phyloP scores from a whole-genome alignment of 805 yeast species.

The Ogataea methanolica region DNA sequence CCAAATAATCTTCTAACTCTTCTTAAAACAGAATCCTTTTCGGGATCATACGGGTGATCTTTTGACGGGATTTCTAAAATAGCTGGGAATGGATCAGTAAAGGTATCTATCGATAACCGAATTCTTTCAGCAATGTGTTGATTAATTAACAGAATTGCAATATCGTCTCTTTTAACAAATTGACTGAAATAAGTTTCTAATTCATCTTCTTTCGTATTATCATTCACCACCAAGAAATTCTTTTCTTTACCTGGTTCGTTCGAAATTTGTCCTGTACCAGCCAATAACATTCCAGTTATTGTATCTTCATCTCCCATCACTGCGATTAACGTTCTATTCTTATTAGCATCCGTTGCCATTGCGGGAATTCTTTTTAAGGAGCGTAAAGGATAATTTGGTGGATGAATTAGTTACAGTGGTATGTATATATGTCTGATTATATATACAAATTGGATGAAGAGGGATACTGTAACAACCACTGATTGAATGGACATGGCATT shows the following conservation, averaged over 20 bases:
- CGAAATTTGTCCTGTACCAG: slow-evolving; percentile 89
- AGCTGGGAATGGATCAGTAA: slow-evolving; percentile 91
- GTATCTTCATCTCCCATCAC: slow-evolving; percentile 98
- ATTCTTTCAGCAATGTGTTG: slow-evolving; percentile 93
- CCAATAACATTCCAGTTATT: slow-evolving; percentile 90
- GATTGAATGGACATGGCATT: too few relatives aligned
- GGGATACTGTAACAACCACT: too few relatives aligned
- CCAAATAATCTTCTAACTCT: slow-evolving; percentile 95
- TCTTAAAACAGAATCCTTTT: slow-evolving; percentile 91
- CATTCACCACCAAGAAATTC: slow-evolving; percentile 77
- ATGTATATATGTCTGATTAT: too few relatives aligned
- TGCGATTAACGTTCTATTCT: slow-evolving; percentile 78
- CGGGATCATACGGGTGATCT: slow-evolving; percentile 98
- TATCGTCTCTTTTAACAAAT: slow-evolving; percentile 80
- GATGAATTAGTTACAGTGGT: too few relatives aligned
- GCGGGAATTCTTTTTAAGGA: not conserved
- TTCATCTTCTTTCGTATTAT: slow-evolving; percentile 72
- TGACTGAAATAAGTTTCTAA: slow-evolving; percentile 69
- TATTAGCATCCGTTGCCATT: slow-evolving; percentile 18
- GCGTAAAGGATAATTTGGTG: too few relatives aligned
- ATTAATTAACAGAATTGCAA: slow-evolving; percentile 88
- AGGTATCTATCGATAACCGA: slow-evolving; percentile 75
- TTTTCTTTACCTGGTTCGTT: slow-evolving; percentile 59
- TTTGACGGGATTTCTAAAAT: slow-evolving; percentile 95
- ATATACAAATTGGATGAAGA: too few relatives aligned